Conservation (phyloP, 2,329 filamentous ascomycete species). For the Colletotrichum ledebouriae region DNA sequence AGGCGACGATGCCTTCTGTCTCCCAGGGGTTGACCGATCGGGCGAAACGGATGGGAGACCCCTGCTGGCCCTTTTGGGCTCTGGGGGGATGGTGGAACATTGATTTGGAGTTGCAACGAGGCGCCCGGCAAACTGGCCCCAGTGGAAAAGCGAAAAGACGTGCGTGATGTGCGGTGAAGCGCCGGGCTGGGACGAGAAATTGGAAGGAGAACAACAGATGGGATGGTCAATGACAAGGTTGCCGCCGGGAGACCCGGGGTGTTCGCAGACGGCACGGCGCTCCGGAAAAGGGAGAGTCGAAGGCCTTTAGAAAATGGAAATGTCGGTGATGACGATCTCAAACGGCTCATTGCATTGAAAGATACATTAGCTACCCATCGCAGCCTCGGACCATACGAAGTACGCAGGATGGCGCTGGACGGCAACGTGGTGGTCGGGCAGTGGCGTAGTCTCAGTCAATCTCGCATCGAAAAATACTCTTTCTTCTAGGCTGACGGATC, state of each 20-base stretch:
- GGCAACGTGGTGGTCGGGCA: constrained; percentile 7
- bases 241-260: constrained; percentile 22
- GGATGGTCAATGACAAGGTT: constrained; percentile 12
- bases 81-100: constrained; percentile 5
- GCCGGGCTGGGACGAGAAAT: constrained; percentile 25
- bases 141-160: constrained; percentile 17
- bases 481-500: constrained; percentile 13
- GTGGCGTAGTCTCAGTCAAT: constrained; percentile 31
- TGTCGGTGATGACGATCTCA: constrained; percentile 14
- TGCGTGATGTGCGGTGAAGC: constrained; percentile 39
- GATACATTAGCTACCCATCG: constrained; percentile 13
- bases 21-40: constrained; percentile 20
- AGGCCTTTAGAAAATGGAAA: not conserved
- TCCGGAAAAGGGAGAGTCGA: not conserved
- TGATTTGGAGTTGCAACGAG: constrained; percentile 12
- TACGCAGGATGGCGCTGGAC: not conserved
- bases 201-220: constrained; percentile 2
- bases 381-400: constrained; percentile 13
- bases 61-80: constrained; percentile 1
- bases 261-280: constrained; percentile 25
- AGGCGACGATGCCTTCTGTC: not conserved
- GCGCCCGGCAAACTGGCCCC: constrained; percentile 10
- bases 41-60: constrained; percentile 22
- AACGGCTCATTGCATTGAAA: constrained; percentile 14
- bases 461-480: constrained; percentile 19